These are phyloP conservation scores for Medicago ruthenica DNA, from an alignment of 306 rosid species.

Conservation along the genomic window DNA sequence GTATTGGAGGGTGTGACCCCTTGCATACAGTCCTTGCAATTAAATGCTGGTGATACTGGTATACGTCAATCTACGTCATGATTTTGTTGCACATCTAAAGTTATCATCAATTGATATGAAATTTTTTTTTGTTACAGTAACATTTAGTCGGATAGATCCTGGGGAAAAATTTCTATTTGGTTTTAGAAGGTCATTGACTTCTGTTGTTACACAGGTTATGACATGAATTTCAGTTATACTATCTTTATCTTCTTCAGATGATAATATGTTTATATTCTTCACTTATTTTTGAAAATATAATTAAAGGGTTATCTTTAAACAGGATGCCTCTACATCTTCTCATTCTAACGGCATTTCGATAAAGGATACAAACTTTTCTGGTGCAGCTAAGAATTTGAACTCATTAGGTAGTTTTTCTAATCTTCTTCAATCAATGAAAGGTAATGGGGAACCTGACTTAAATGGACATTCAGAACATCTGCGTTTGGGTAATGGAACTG, in stretches of 20 bases:
- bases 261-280: conserved; percentile 6
- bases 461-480: conserved; percentile 51
- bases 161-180: conserved; percentile 87
- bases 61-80: conserved; percentile 45
- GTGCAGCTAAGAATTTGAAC: conserved; percentile 56
- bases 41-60: conserved; percentile 95
- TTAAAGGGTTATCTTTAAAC: conserved; percentile 44
- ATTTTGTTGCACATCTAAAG: conserved; percentile 22
- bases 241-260: conserved; percentile 23
- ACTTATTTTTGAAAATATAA: conserved; percentile 13
- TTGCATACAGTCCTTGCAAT: conserved; percentile 86
- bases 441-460: conserved; percentile 51
- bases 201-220: conserved; percentile 69
- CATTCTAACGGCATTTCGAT: conserved; percentile 56
- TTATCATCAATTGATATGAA: conserved; percentile 23
- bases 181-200: conserved; percentile 71
- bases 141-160: conserved; percentile 83
- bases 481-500: conserved; percentile 51
- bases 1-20: conserved; percentile 98
- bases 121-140: conserved; percentile 63
- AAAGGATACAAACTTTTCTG: conserved; percentile 55
- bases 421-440: conserved; percentile 52
- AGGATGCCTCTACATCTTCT: conserved; percentile 65
- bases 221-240: conserved; percentile 32
- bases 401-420: conserved; percentile 55